Conservation (phyloP, 2,329 filamentous ascomycete genomes). For the Sporothrix globosa region DNA sequence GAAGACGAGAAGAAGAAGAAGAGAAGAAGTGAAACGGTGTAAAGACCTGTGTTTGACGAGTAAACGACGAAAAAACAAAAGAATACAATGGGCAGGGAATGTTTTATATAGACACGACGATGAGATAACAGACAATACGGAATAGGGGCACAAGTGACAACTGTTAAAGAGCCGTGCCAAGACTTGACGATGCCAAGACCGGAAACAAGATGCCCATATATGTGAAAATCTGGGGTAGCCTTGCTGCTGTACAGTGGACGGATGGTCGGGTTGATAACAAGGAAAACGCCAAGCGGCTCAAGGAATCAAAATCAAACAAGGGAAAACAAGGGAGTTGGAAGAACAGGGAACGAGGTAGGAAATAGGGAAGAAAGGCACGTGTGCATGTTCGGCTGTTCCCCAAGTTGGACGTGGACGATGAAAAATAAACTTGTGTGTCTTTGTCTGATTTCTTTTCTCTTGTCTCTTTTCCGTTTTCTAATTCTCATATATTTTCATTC, state of each 20-base stretch:
- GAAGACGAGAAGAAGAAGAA: not conserved
- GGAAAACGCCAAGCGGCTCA: not conserved
- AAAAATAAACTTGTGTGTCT: not conserved
- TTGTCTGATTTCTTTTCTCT: not conserved
- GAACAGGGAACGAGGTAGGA: not conserved
- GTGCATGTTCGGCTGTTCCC: not conserved
- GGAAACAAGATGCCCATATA: conserved; percentile 7
- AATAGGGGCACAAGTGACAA: not conserved
- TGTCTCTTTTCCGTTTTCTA: not conserved
- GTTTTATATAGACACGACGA: not conserved
- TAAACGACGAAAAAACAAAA: not conserved
- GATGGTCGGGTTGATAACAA: not conserved
- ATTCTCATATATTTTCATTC: not conserved
- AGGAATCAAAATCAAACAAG: not conserved
- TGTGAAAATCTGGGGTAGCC: conserved; percentile 26
- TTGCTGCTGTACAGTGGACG: not conserved
- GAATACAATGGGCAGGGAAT: not conserved
- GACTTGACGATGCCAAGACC: conserved; percentile 18
- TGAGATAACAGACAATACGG: not conserved
- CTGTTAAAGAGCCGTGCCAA: not conserved
- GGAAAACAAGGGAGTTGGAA: not conserved
- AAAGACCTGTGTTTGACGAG: not conserved
- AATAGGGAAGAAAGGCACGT: conserved; percentile 22
- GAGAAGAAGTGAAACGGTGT: not conserved
- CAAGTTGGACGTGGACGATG: not conserved